A percentile compares a stretch with the other conserved stretches of the same genome.
Conservation (phyloP, 176 grass and related monocot genomes). For the Tillandsia leiboldiana region DNA sequence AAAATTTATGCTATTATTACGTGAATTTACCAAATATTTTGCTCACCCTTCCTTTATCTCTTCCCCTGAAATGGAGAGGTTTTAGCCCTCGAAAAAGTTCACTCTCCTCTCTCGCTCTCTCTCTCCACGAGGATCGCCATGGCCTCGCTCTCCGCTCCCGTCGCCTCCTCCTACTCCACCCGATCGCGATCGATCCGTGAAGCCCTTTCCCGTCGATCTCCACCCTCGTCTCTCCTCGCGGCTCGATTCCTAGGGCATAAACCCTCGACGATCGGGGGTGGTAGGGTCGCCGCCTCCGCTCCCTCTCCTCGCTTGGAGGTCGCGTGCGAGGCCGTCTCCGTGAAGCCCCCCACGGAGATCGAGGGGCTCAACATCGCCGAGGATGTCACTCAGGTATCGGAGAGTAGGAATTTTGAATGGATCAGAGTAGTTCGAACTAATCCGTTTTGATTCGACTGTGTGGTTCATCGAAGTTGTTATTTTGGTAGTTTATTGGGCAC, state of each 20-base stretch:
- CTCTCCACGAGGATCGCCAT: neutral
- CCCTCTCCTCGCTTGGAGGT: conserved; percentile 5
- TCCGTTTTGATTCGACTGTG: no score
- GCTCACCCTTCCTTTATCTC: no score
- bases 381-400: conserved; percentile 67
- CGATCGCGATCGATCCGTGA: neutral
- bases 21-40: no score
- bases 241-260: conserved; percentile 1
- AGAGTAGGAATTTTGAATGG: neutral
- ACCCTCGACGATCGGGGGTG: neutral
- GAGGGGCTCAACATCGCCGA: conserved; percentile 82
- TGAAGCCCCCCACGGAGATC: conserved; percentile 35
- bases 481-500: no score
- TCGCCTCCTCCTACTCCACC: conserved; percentile 5
- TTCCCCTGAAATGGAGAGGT: no score
- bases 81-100: no score
- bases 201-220: neutral
- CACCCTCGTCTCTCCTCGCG: neutral
- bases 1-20: no score
- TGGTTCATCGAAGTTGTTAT: no score
- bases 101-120: neutral
- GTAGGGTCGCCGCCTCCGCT: conserved; percentile 8
- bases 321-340: conserved; percentile 41
- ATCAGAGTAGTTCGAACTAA: no score
- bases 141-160: conserved; percentile 2